A percentile compares a stretch with the other conserved stretches of the same genome.
Conservation (phyloP, 768 basidiomycete species). For the Daedaleopsis nitida region DNA sequence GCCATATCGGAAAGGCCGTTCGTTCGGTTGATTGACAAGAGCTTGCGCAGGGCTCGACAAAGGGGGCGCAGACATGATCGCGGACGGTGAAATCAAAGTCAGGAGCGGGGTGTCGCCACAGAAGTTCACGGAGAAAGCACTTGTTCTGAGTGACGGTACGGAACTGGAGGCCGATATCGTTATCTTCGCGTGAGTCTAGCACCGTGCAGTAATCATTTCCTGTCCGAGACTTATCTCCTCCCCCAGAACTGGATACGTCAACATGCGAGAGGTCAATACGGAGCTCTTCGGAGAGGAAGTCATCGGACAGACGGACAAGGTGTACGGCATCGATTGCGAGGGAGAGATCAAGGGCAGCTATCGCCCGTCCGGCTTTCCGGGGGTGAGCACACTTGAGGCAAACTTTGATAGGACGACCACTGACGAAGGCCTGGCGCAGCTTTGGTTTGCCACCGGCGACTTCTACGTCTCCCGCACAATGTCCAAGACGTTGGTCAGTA, state of each 20-base stretch:
- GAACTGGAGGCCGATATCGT: constrained; percentile 29
- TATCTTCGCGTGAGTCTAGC: constrained; percentile 30
- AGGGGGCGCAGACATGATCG: constrained; percentile 47
- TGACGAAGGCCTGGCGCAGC: constrained; percentile 24
- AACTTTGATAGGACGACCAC: not conserved
- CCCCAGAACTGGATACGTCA: constrained; percentile 36
- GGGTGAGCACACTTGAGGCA: constrained; percentile 29
- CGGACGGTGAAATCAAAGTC: constrained; percentile 52
- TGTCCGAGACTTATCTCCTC: not conserved
- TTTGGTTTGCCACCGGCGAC: constrained; percentile 45
- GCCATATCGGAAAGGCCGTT: too few species aligned
- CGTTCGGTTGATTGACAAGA: too few species aligned
- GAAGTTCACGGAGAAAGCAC: constrained; percentile 29
- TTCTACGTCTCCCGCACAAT: constrained; percentile 34
- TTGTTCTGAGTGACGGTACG: constrained; percentile 26
- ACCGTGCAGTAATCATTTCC: not conserved
- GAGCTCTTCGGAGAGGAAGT: constrained; percentile 39
- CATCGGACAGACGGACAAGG: constrained; percentile 32
- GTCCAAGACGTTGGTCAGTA: constrained; percentile 41
- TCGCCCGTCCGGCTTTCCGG: constrained; percentile 45
- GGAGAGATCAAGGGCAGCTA: constrained; percentile 41
- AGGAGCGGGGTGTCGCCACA: constrained; percentile 38
- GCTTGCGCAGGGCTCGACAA: constrained; percentile 22
- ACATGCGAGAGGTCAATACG: constrained; percentile 33
- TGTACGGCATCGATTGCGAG: constrained; percentile 46